phyloP scores from a whole-genome alignment of 441 rosid genomes.

The Pelargonium citronellum region DNA sequence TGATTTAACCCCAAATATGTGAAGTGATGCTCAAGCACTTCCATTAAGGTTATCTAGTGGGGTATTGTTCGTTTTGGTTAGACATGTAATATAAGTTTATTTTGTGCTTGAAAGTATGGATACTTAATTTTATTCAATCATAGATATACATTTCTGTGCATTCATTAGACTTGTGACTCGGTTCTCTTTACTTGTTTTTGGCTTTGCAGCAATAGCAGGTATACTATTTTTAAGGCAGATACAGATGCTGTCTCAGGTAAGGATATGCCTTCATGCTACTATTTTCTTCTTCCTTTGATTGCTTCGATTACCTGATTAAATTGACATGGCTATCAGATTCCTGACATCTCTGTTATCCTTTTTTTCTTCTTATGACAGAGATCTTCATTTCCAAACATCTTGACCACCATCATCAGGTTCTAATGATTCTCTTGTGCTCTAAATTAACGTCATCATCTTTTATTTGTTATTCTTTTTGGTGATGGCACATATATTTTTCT shows the following conservation, averaged over 20 bases:
- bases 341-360: slow-evolving; percentile 12
- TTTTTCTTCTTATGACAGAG: slow-evolving; percentile 39
- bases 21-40: not conserved
- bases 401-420: slow-evolving; percentile 55
- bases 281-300: slow-evolving; percentile 4
- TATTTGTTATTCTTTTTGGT: not conserved
- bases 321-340: not conserved
- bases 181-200: slow-evolving; percentile 16
- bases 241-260: slow-evolving; percentile 46
- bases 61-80: not conserved
- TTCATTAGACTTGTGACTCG: not conserved
- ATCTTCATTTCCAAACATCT: slow-evolving; percentile 28
- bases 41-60: not conserved
- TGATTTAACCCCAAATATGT: not conserved
- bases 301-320: not conserved
- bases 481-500: not conserved
- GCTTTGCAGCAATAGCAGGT: slow-evolving; percentile 55
- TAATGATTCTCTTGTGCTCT: slow-evolving; percentile 9
- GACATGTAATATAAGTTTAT: not conserved
- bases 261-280: slow-evolving; percentile 5
- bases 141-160: not conserved
- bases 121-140: not conserved
- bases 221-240: slow-evolving; percentile 60
- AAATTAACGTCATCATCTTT: not conserved
- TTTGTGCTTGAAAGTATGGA: not conserved